phyloP scores from a whole-genome alignment of 140 eudicot genomes.

The Stevia rebaudiana region DNA sequence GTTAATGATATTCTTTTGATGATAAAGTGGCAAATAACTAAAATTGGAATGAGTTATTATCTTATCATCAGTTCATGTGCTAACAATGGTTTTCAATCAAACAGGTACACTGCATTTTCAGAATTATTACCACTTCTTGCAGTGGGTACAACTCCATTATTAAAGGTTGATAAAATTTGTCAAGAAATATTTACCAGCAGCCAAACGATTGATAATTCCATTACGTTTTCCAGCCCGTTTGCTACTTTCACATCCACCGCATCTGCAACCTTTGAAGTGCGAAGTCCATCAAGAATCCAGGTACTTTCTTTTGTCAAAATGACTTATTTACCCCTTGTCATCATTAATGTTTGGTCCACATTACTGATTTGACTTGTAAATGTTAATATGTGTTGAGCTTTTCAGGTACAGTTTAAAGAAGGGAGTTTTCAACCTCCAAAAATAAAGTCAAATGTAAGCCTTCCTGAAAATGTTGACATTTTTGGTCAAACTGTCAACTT shows the following conservation, averaged over 20 bases:
- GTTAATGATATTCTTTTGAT: not conserved
- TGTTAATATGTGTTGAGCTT: not conserved
- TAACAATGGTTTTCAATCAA: constrained; percentile 15
- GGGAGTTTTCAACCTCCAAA: constrained; percentile 83
- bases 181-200: constrained; percentile 59
- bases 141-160: constrained; percentile 66
- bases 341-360: not conserved
- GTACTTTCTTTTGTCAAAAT: constrained; percentile 31
- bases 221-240: constrained; percentile 68
- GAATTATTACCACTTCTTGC: constrained; percentile 96
- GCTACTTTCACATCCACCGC: constrained; percentile 82
- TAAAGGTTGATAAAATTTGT: constrained; percentile 75
- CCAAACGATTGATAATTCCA: constrained; percentile 66
- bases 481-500: constrained; percentile 76
- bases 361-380: not conserved
- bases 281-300: constrained; percentile 89
- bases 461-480: constrained; percentile 62
- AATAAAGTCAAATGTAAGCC: constrained; percentile 72
- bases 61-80: not conserved
- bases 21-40: not conserved
- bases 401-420: constrained; percentile 87
- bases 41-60: not conserved
- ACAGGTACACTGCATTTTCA: constrained; percentile 98
- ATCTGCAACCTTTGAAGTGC: constrained; percentile 78
- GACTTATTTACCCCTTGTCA: not conserved